Evolutionary conservation across 352 stramenopile species (phyloP), one percentile per base, ranked within the genome.

Genomic region (Phytopythium sindhum): DNA sequence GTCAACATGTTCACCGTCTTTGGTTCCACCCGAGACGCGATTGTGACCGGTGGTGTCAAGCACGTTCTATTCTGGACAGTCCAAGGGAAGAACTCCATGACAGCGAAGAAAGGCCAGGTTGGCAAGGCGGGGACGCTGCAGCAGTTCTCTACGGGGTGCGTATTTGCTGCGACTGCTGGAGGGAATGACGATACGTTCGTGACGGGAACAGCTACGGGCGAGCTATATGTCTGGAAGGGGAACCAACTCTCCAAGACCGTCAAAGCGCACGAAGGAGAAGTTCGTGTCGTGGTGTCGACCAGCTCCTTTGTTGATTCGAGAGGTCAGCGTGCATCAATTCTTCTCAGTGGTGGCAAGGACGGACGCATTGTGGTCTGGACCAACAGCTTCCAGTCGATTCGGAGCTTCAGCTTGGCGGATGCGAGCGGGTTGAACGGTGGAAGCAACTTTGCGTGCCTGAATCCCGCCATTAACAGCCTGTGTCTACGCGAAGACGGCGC

Each of bases 281-380:
- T 70, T 7, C 70, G 75, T 6, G 73, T 79, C 1, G 77, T 91
- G 15, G 60, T 50, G n/a, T 57, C 63, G 0, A 59, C 75, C 29
- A 37, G 23, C 1, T 69, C 15, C 14, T 64, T 35, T 45, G 65
- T 35, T 37, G 68, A 69, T 31, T 63, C 44, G 12, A 35, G 47
- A 37, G 23, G 44, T 26, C 47, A 35, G 37, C 61, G 41, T 8
- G 41, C 60, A 8, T 55, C 58, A 2, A 52, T 75, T 3, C 35
- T 94, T 7, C 33, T 93, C 10, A 90, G 76, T 37, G 86, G 84
- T 11, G 84, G 86, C 4, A 91, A 90, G 57, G 86, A 93, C 57
- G 86, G 82, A 41, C 82, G 84, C 44, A 66, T 93, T 28, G 55
- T 90, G 11, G 77, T 94, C 62, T 90, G 77, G 77, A 89, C 84